Percentiles rank a stretch among this genome's conserved stretches.
These are phyloP conservation scores for Thinopyrum elongatum DNA, from an alignment of 176 grass and related monocot species.

Conservation along the genomic window DNA sequence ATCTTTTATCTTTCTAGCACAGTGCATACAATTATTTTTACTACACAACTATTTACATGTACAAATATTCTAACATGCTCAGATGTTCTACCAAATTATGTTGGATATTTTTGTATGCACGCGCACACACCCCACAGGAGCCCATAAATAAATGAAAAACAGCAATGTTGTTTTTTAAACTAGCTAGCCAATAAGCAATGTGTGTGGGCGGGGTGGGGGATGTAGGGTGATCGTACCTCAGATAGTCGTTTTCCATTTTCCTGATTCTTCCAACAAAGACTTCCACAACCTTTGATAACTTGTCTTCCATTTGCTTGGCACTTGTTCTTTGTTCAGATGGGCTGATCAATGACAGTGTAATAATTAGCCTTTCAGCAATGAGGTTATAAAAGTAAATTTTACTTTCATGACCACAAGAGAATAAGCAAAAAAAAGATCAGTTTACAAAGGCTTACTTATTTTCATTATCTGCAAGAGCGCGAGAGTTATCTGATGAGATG, in stretches of 20 bases:
- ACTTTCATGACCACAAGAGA: conserved; percentile 13
- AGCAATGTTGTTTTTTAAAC: neutral
- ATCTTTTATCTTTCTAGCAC: neutral
- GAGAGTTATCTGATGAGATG: conserved; percentile 53
- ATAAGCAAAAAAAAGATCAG: conserved; percentile 5
- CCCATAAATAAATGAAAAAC: neutral
- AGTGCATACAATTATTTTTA: neutral
- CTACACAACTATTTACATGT: neutral
- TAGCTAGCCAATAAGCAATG: neutral
- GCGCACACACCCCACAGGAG: neutral
- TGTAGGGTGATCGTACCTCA: conserved; percentile 46
- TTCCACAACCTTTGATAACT: conserved; percentile 63
- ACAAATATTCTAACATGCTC: conserved; percentile 1
- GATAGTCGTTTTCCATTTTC: conserved; percentile 70
- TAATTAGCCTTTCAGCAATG: conserved; percentile 25
- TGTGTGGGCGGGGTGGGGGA: neutral
- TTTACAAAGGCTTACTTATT: conserved; percentile 55
- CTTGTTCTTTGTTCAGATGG: conserved; percentile 48
- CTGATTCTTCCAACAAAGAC: conserved; percentile 78
- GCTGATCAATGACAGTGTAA: conserved; percentile 52
- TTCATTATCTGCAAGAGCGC: conserved; percentile 39
- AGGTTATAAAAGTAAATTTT: neutral
- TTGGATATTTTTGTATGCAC: neutral
- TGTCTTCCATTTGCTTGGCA: conserved; percentile 60
- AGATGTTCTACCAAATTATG: neutral